phyloP scores from a whole-genome alignment of 805 yeast genomes.

The Candida berthetii region DNA sequence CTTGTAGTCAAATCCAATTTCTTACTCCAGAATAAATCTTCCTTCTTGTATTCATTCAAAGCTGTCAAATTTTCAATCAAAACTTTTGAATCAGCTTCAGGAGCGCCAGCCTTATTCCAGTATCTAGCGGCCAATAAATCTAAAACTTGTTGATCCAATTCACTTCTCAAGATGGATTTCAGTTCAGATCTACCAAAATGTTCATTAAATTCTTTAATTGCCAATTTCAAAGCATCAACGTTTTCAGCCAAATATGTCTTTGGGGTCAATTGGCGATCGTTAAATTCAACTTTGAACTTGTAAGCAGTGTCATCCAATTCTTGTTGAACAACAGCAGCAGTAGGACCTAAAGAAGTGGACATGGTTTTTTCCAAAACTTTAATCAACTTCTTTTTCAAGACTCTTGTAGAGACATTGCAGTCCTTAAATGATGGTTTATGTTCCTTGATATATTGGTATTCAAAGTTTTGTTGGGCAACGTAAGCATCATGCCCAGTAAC shows the following conservation, averaged over 20 bases:
- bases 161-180: slow-evolving; percentile 69
- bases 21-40: slow-evolving; percentile 81
- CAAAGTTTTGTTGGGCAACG: slow-evolving; percentile 63
- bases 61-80: slow-evolving; percentile 42
- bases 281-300: slow-evolving; percentile 92
- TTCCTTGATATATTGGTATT: slow-evolving; percentile 55
- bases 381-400: slow-evolving; percentile 75
- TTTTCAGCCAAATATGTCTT: slow-evolving; percentile 91
- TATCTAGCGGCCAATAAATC: slow-evolving; percentile 85
- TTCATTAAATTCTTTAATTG: slow-evolving; percentile 81
- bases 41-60: slow-evolving; percentile 49
- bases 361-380: slow-evolving; percentile 83
- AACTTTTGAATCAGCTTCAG: slow-evolving; percentile 12
- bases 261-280: slow-evolving; percentile 90
- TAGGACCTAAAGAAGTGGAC: slow-evolving; percentile 85
- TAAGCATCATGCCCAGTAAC: slow-evolving; percentile 55
- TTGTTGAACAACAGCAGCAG: slow-evolving; percentile 76
- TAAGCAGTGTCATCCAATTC: slow-evolving; percentile 93
- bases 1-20: slow-evolving; percentile 82
- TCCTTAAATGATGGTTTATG: slow-evolving; percentile 53
- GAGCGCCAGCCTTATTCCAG: slow-evolving; percentile 60
- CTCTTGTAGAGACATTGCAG: slow-evolving; percentile 70
- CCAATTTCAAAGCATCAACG: slow-evolving; percentile 77
- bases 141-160: slow-evolving; percentile 82
- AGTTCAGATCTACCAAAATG: slow-evolving; percentile 80